phyloP scores from a whole-genome alignment of 306 rosid species.

The Cyamopsis tetragonoloba region DNA sequence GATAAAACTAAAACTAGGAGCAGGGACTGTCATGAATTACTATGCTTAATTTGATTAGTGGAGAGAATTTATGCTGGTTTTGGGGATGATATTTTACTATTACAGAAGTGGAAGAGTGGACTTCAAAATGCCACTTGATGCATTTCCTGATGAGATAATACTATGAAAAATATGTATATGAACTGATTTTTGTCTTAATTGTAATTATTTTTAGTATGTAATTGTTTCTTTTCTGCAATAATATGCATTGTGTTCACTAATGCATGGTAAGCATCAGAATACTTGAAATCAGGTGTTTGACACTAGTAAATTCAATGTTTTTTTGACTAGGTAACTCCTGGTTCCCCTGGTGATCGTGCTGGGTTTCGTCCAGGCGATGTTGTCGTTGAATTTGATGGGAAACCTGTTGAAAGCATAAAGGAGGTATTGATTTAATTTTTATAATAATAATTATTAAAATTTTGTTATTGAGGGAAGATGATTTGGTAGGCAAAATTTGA shows the following conservation, averaged over 20 bases:
- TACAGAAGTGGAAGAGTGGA: background rate
- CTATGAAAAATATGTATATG: background rate
- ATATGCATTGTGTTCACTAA: background rate
- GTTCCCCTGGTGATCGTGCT: constrained; percentile 81
- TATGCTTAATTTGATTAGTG: background rate
- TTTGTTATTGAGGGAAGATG: background rate
- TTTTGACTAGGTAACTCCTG: constrained; percentile 71
- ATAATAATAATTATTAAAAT: background rate
- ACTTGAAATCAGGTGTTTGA: background rate
- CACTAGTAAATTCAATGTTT: constrained; percentile 1
- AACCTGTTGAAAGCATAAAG: constrained; percentile 55
- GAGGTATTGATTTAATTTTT: constrained; percentile 56
- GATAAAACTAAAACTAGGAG: background rate
- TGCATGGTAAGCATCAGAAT: background rate
- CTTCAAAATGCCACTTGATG: background rate
- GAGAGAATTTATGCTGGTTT: background rate
- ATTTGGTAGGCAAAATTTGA: background rate
- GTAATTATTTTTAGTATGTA: background rate
- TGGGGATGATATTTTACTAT: background rate
- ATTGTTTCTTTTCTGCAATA: background rate
- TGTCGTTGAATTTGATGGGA: constrained; percentile 76
- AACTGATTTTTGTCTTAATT: background rate
- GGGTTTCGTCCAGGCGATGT: constrained; percentile 80
- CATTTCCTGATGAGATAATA: background rate
- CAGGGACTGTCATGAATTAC: background rate